These are phyloP conservation scores for Grosmannia huntii DNA, from an alignment of 2,329 filamentous ascomycete species.

Conservation along the genomic window DNA sequence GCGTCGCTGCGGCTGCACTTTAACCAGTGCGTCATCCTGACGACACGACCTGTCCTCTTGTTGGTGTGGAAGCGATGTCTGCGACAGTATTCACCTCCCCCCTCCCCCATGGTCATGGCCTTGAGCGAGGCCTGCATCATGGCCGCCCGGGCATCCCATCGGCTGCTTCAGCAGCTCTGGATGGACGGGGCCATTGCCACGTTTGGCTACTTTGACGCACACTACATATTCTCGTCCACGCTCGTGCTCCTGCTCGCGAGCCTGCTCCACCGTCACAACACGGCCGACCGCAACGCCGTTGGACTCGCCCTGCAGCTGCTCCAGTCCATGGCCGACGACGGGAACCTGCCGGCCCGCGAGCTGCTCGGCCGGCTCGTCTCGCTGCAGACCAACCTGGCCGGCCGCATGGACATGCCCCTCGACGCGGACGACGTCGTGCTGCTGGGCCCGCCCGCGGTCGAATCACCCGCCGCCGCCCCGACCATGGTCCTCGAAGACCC, in stretches of 20 bases:
- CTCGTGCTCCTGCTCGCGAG: conserved; percentile 15
- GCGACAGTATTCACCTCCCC: background rate
- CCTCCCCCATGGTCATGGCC: conserved; percentile 16
- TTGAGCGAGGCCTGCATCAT: conserved; percentile 19
- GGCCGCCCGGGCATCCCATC: conserved; percentile 14
- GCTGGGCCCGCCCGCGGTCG: background rate
- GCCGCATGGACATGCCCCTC: background rate
- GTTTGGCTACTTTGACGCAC: conserved; percentile 18
- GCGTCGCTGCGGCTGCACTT: conserved; percentile 1
- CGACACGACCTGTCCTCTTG: conserved; percentile 1
- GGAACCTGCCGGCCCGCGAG: conserved; percentile 17
- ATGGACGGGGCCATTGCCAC: conserved; percentile 16
- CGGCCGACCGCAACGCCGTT: conserved; percentile 13
- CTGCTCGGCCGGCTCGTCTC: conserved; percentile 12
- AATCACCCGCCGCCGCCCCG: background rate
- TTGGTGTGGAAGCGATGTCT: background rate
- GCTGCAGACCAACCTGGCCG: conserved; percentile 10
- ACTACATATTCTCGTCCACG: conserved; percentile 16
- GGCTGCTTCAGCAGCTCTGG: conserved; percentile 16
- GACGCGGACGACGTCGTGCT: background rate
- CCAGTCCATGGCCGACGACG: conserved; percentile 17
- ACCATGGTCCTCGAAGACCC: background rate
- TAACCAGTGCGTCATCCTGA: conserved; percentile 3
- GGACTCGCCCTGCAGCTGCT: conserved; percentile 13
- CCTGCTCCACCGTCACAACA: conserved; percentile 12